phyloP scores from a whole-genome alignment of 305 asterid genomes.

The Plantago lanceolata region DNA sequence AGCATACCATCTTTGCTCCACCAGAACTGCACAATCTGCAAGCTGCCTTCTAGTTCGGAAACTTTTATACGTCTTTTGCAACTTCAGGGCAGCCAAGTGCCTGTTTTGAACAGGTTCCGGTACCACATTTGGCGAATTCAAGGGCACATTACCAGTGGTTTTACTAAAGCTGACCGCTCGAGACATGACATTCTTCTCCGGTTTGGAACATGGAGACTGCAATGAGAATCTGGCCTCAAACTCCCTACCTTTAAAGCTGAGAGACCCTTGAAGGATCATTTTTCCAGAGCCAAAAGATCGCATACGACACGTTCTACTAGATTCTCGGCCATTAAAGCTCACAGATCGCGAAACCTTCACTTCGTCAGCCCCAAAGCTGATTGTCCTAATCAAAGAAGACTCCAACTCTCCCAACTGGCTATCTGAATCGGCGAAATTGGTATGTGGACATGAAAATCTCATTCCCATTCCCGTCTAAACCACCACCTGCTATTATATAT shows the following conservation, averaged over 20 bases:
- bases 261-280: constrained; percentile 47
- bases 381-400: constrained; percentile 37
- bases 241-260: constrained; percentile 52
- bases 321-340: constrained; percentile 33
- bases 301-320: constrained; percentile 22
- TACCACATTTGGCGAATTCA: constrained; percentile 17
- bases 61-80: constrained; percentile 87
- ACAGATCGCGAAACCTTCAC: constrained; percentile 27
- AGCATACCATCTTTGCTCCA: constrained; percentile 76
- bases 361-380: constrained; percentile 35
- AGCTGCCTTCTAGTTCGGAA: constrained; percentile 79
- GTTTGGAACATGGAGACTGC: constrained; percentile 27
- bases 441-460: constrained; percentile 38
- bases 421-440: constrained; percentile 43
- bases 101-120: constrained; percentile 28
- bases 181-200: constrained; percentile 25
- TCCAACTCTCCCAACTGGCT: constrained; percentile 29
- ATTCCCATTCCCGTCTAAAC: constrained; percentile 46
- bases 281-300: constrained; percentile 43
- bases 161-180: constrained; percentile 27
- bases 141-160: constrained; percentile 3
- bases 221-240: constrained; percentile 44
- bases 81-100: constrained; percentile 59
- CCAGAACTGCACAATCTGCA: constrained; percentile 92
- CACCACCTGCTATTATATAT: background rate